Percentiles rank a stretch among this genome's conserved stretches.
These are phyloP conservation scores for Durotheca rogersii DNA, from an alignment of 495 filamentous ascomycete species.

Conservation along the genomic window DNA sequence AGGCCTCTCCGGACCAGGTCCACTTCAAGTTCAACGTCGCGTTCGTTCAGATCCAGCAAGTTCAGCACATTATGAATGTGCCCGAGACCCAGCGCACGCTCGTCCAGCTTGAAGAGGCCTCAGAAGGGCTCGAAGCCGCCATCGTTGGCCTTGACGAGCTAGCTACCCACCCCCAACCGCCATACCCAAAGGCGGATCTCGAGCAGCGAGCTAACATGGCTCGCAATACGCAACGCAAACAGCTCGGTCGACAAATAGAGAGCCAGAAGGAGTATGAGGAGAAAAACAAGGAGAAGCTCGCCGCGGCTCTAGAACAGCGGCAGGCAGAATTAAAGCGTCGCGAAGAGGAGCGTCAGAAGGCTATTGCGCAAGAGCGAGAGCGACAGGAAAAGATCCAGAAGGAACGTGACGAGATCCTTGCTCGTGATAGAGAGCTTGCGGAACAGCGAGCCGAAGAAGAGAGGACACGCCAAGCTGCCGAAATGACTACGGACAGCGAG, in stretches of 20 bases:
- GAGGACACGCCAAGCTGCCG: conserved; percentile 62
- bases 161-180: conserved; percentile 77
- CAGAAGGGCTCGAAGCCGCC: conserved; percentile 82
- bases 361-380: conserved; percentile 65
- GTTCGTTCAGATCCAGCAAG: conserved; percentile 93
- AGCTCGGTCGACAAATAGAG: conserved; percentile 80
- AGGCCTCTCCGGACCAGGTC: conserved; percentile 74
- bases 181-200: conserved; percentile 84
- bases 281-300: conserved; percentile 81
- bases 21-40: conserved; percentile 97
- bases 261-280: conserved; percentile 89
- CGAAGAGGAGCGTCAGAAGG: conserved; percentile 68
- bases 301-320: conserved; percentile 69
- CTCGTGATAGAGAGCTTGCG: conserved; percentile 70
- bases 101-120: conserved; percentile 73
- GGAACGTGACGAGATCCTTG: conserved; percentile 75
- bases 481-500: conserved; percentile 72
- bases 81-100: conserved; percentile 73
- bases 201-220: conserved; percentile 97
- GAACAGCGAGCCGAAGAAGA: conserved; percentile 73
- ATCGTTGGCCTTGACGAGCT: conserved; percentile 79
- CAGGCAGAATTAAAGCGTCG: conserved; percentile 73
- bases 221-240: conserved; percentile 85
- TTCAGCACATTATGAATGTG: conserved; percentile 73
- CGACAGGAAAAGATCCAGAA: conserved; percentile 74